Evolutionary conservation across 2,329 filamentous ascomycete species (phyloP).

Genomic region (Fusarium cyanostomum): DNA sequence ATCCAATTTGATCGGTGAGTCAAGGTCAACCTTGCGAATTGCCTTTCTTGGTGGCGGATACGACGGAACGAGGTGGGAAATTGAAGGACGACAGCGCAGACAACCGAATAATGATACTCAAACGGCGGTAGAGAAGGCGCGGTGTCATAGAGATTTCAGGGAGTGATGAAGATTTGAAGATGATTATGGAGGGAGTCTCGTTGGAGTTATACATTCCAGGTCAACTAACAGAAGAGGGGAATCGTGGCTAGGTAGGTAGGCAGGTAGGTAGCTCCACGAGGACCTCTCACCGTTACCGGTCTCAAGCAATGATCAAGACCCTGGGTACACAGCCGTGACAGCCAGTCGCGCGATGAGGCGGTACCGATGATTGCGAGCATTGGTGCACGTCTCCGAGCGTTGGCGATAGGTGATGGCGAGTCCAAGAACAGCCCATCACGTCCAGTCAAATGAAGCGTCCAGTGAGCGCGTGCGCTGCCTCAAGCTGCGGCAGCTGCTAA

Average conservation of each 20-base stretch:
- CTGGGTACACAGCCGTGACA: constrained; percentile 19
- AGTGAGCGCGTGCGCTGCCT: constrained; percentile 24
- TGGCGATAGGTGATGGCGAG: constrained; percentile 27
- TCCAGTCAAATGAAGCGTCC: constrained; percentile 22
- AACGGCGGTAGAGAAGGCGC: constrained; percentile 2
- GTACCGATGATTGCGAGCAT: constrained; percentile 6
- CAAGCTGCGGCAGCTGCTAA: constrained; percentile 27
- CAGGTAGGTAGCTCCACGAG: constrained; percentile 1
- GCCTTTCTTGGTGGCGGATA: constrained; percentile 30
- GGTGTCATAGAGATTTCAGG: not conserved
- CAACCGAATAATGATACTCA: constrained; percentile 11
- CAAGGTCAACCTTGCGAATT: constrained; percentile 36
- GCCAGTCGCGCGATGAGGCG: not conserved
- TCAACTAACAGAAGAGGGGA: not conserved
- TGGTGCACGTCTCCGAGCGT: not conserved
- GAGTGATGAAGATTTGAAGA: not conserved
- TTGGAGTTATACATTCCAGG: constrained; percentile 26
- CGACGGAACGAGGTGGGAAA: constrained; percentile 12
- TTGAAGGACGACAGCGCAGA: constrained; percentile 22
- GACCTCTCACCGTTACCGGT: not conserved
- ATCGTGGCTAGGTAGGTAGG: constrained; percentile 10
- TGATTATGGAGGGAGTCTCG: not conserved
- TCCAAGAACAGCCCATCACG: constrained; percentile 5
- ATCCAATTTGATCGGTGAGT: constrained; percentile 29
- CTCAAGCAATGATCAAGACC: too few relatives aligned